phyloP scores from a whole-genome alignment of 306 rosid species.

The Rubus parviflorus region DNA sequence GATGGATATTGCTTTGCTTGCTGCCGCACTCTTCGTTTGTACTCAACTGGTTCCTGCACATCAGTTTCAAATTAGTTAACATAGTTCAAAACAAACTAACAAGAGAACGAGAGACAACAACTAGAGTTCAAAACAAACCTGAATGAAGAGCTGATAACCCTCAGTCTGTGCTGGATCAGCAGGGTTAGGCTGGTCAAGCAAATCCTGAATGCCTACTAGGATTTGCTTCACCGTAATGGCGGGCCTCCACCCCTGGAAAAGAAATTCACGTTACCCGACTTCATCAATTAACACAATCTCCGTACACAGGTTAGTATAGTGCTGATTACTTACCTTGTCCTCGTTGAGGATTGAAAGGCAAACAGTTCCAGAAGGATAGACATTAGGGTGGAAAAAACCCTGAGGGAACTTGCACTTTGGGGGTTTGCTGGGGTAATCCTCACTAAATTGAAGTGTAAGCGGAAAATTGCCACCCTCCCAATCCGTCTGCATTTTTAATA shows the following conservation, averaged over 20 bases:
- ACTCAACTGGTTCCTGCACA: slow-evolving; percentile 68
- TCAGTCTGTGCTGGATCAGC: slow-evolving; percentile 94
- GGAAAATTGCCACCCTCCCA: slow-evolving; percentile 92
- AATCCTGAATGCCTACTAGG: slow-evolving; percentile 83
- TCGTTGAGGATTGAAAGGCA: slow-evolving; percentile 89
- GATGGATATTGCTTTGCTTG: slow-evolving; percentile 84
- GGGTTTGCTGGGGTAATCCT: slow-evolving; percentile 93
- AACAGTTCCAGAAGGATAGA: slow-evolving; percentile 95
- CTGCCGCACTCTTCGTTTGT: slow-evolving; percentile 71
- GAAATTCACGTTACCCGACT: background rate
- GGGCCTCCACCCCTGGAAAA: slow-evolving; percentile 81
- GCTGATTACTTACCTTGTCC: slow-evolving; percentile 56
- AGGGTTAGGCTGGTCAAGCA: slow-evolving; percentile 88
- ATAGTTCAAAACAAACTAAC: slow-evolving; percentile 12
- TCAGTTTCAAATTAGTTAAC: slow-evolving; percentile 3
- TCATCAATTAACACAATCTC: background rate
- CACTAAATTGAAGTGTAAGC: slow-evolving; percentile 75
- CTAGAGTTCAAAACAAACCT: slow-evolving; percentile 37
- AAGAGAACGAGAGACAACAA: background rate
- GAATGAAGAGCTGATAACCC: slow-evolving; percentile 88
- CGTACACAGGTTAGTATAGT: background rate
- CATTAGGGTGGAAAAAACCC: slow-evolving; percentile 90
- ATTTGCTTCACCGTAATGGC: slow-evolving; percentile 91
- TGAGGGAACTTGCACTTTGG: slow-evolving; percentile 85
- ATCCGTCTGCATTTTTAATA: slow-evolving; percentile 63